A percentile compares a stretch with the other conserved stretches of the same genome.
Evolutionary conservation across 495 filamentous ascomycete species (phyloP).

Genomic region (Margaritispora aquatica): DNA sequence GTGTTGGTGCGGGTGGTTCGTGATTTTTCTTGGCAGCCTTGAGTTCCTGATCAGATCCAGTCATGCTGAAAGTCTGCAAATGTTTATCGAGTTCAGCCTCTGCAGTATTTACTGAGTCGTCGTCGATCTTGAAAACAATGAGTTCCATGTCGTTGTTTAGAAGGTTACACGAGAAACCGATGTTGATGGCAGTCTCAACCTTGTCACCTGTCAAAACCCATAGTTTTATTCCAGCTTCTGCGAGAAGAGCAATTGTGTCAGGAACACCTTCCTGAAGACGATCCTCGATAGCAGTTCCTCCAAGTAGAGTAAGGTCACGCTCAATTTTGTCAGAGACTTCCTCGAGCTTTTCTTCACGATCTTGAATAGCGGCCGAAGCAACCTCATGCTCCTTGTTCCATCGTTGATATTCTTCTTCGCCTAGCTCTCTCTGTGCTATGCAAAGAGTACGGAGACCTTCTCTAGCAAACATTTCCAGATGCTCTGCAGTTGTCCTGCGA

Average conservation of each 20-base stretch:
- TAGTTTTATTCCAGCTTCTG: constrained; percentile 95
- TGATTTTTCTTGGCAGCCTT: constrained; percentile 73
- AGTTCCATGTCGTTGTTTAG: constrained; percentile 97
- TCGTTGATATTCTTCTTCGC: constrained; percentile 76
- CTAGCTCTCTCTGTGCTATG: constrained; percentile 78
- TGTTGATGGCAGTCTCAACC: constrained; percentile 99
- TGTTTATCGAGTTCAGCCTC: constrained; percentile 66
- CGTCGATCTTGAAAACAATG: constrained; percentile 80
- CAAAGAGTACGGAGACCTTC: constrained; percentile 95
- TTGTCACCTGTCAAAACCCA: constrained; percentile 99
- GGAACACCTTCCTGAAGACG: constrained; percentile 95
- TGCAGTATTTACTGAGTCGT: constrained; percentile 59
- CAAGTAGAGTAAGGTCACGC: constrained; percentile 79
- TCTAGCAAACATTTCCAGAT: constrained; percentile 92
- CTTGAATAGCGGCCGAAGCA: constrained; percentile 74
- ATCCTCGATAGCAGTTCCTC: constrained; percentile 97
- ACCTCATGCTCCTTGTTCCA: constrained; percentile 87
- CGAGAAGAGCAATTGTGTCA: constrained; percentile 89
- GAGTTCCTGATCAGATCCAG: constrained; percentile 83
- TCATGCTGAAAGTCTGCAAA: constrained; percentile 67
- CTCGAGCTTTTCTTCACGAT: constrained; percentile 93
- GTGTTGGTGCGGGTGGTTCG: constrained; percentile 75
- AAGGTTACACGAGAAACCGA: constrained; percentile 98
- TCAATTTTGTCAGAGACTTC: constrained; percentile 86
- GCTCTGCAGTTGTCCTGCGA: constrained; percentile 76